phyloP scores from a whole-genome alignment of 2,329 filamentous ascomycete genomes.

The Paecilomyces variotii region DNA sequence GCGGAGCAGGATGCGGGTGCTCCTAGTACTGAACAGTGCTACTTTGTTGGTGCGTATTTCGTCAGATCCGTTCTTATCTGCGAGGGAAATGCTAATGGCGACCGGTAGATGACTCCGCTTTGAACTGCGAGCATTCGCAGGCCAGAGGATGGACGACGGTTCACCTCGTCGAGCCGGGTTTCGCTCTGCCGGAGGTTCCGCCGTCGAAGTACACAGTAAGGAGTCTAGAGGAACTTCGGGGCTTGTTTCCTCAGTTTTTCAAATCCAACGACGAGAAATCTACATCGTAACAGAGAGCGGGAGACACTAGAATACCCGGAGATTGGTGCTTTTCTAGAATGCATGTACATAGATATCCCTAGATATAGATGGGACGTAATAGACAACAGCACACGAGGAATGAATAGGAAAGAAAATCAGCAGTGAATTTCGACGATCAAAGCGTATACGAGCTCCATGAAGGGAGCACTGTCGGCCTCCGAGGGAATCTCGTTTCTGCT shows the following conservation, averaged over 20 bases:
- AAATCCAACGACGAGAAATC: slow-evolving; percentile 37
- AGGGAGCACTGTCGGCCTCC: no score
- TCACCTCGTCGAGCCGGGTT: slow-evolving; percentile 74
- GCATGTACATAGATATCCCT: not conserved
- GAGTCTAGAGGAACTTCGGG: slow-evolving; percentile 65
- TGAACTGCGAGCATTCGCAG: slow-evolving; percentile 71
- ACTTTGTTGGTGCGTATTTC: slow-evolving; percentile 73
- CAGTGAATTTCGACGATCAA: not conserved
- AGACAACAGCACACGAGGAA: not conserved
- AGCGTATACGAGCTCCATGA: not conserved
- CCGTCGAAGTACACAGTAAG: slow-evolving; percentile 69
- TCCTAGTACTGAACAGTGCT: slow-evolving; percentile 63
- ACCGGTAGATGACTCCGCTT: slow-evolving; percentile 64
- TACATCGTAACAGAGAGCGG: slow-evolving; percentile 1
- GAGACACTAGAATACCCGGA: not conserved
- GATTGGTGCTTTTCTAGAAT: not conserved
- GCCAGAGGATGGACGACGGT: slow-evolving; percentile 77
- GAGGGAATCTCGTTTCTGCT: no score
- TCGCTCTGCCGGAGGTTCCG: slow-evolving; percentile 54
- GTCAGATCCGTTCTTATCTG: slow-evolving; percentile 1
- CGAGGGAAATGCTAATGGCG: not conserved
- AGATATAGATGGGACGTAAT: not conserved
- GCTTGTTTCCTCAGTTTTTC: slow-evolving; percentile 78
- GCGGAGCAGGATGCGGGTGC: slow-evolving; percentile 80
- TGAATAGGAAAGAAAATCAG: not conserved